These are phyloP conservation scores for Aquanectria penicillioides DNA, from an alignment of 2,329 filamentous ascomycete genomes.

Conservation along the genomic window DNA sequence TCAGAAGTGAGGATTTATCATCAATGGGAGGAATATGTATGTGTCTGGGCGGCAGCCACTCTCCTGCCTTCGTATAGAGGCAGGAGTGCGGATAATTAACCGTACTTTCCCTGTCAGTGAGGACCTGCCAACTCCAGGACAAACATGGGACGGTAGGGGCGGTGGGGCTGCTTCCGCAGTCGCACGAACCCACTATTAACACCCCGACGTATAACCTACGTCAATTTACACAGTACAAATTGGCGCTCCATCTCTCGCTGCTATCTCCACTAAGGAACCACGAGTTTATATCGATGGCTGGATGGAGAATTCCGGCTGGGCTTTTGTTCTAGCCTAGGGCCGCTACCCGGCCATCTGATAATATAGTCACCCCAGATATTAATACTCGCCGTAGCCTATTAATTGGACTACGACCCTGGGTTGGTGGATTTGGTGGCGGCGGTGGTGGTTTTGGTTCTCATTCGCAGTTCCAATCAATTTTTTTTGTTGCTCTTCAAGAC, in stretches of 20 bases:
- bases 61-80: neutral
- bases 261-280: neutral
- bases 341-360: too few species aligned
- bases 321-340: neutral
- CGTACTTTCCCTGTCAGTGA: neutral
- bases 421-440: neutral
- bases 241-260: neutral
- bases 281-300: neutral
- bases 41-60: neutral
- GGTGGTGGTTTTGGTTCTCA: neutral
- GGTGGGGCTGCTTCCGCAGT: conserved; percentile 10
- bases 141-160: conserved; percentile 1
- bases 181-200: conserved; percentile 1
- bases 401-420: neutral
- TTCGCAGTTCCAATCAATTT: too few species aligned
- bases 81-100: neutral
- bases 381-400: neutral
- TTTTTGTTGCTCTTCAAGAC: too few species aligned
- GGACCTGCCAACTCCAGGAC: neutral
- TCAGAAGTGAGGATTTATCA: too few species aligned
- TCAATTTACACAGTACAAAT: neutral
- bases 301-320: neutral
- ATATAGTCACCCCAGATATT: neutral
- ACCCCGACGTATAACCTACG: conserved; percentile 11
- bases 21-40: too few species aligned